These are phyloP conservation scores for Saccharum hybrid DNA, from an alignment of 202 grass and related monocot genomes.

Conservation along the genomic window DNA sequence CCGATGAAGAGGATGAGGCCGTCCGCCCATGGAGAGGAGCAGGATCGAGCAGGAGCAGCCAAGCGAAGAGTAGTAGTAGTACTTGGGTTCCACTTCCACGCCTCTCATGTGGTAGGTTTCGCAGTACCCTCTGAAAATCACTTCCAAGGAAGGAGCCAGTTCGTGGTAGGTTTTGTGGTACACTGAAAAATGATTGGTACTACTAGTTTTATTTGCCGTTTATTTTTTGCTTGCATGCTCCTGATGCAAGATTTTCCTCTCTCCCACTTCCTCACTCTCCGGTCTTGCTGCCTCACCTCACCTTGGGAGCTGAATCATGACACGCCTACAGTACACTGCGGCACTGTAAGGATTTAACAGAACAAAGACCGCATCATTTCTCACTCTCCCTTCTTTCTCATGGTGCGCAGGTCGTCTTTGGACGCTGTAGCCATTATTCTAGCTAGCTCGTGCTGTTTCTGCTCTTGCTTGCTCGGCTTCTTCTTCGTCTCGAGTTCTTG, in stretches of 20 bases:
- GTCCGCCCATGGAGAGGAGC: background rate
- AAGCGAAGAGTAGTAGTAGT: background rate
- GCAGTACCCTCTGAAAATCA: background rate
- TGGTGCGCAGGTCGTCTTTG: constrained; percentile 20
- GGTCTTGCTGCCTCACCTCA: background rate
- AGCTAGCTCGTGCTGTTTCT: background rate
- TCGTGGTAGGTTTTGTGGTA: constrained; percentile 22
- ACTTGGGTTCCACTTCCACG: too few relatives aligned
- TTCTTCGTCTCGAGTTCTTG: constrained; percentile 27
- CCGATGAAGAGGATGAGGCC: constrained; percentile 28
- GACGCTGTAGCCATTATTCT: constrained; percentile 1
- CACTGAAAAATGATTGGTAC: constrained; percentile 48
- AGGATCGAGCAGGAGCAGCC: too few relatives aligned
- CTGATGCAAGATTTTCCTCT: background rate
- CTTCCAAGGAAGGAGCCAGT: background rate
- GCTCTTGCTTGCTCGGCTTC: background rate
- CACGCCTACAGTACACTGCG: constrained; percentile 33
- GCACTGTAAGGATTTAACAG: constrained; percentile 48
- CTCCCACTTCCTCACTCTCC: background rate
- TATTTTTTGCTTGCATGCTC: background rate
- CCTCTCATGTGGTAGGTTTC: background rate
- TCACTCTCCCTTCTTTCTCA: background rate
- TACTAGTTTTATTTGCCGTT: background rate
- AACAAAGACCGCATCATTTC: background rate
- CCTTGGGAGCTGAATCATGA: constrained; percentile 45